Conservation (phyloP, 805 yeast genomes). For the Torulaspora franciscae region DNA sequence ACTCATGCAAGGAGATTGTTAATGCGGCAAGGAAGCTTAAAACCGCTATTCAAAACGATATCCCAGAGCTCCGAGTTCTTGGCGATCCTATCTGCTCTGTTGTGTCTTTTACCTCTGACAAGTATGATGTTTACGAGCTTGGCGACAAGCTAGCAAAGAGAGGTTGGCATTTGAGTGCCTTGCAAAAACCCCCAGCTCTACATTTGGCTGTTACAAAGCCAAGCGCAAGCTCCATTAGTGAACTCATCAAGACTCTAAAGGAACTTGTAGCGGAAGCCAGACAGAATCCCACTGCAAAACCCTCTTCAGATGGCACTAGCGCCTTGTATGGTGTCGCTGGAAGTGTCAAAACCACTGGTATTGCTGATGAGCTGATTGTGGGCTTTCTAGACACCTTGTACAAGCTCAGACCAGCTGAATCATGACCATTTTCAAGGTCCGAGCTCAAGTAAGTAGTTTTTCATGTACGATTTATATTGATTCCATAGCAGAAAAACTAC, state of each 20-base stretch:
- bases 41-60: conserved; percentile 40
- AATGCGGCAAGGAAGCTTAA: conserved; percentile 57
- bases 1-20: conserved; percentile 64
- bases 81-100: conserved; percentile 89
- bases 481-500: not conserved
- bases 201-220: conserved; percentile 84
- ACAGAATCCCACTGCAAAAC: conserved; percentile 25
- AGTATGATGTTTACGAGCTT: conserved; percentile 67
- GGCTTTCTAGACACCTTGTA: conserved; percentile 81
- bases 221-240: conserved; percentile 56
- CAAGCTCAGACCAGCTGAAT: conserved; percentile 39
- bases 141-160: conserved; percentile 61
- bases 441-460: not conserved
- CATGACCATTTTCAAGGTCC: not conserved
- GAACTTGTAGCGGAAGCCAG: conserved; percentile 42
- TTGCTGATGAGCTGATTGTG: conserved; percentile 72
- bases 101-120: conserved; percentile 62
- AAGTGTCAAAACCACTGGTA: conserved; percentile 73
- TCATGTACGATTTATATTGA: not conserved
- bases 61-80: conserved; percentile 58
- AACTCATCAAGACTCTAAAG: conserved; percentile 50
- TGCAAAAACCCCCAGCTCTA: conserved; percentile 86
- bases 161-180: conserved; percentile 78
- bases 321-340: conserved; percentile 96
- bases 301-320: conserved; percentile 60